Conservation (phyloP, 192 early-diverging fungal genomes). For the Backusella parvicylindrica region DNA sequence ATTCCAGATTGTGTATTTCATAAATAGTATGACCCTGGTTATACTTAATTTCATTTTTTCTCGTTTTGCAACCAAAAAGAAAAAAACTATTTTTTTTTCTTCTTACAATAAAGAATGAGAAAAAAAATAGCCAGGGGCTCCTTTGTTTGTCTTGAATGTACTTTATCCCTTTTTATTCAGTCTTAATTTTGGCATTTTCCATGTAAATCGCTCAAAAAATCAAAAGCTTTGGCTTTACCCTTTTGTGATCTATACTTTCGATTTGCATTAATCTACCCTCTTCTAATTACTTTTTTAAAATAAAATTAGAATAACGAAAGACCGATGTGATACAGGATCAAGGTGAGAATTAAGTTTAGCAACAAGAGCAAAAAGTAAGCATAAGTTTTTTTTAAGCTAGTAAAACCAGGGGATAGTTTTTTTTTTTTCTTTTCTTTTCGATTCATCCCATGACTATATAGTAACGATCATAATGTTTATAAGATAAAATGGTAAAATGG, state of each 20-base stretch:
- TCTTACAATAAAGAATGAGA: conserved; percentile 3
- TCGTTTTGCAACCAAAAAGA: neutral
- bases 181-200: conserved; percentile 1
- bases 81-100: neutral
- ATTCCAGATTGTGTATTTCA: neutral
- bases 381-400: neutral
- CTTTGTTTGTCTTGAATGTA: conserved; percentile 5
- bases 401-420: neutral
- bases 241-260: neutral
- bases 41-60: neutral
- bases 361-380: neutral
- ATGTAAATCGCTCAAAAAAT: neutral
- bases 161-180: conserved; percentile 1
- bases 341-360: neutral
- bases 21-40: neutral
- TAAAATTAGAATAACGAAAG: neutral
- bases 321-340: neutral
- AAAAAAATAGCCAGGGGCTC: conserved; percentile 1
- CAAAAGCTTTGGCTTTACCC: neutral
- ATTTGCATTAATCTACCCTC: neutral
- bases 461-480: neutral
- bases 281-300: neutral
- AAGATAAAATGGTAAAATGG: neutral
- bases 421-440: neutral
- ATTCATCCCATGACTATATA: neutral